Conservation (phyloP, 805 yeast species). For the Kregervanrija pseudodelftensis region DNA sequence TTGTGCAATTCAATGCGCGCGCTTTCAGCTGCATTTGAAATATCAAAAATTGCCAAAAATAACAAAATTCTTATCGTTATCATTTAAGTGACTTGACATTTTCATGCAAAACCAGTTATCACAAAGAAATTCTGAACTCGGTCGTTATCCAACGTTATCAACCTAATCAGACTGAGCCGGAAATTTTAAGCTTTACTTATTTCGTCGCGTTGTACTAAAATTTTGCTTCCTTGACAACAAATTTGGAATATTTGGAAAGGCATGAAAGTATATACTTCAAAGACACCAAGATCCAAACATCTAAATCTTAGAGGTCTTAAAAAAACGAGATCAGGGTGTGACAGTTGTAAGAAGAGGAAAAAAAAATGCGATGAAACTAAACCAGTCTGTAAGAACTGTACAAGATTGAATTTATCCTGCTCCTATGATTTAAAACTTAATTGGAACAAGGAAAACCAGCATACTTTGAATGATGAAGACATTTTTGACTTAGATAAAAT, state of each 20-base stretch:
- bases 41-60: too few species aligned
- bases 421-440: slow-evolving; percentile 11
- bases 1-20: slow-evolving; percentile 5
- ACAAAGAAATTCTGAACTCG: background rate
- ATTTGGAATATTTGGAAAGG: too few species aligned
- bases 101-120: background rate
- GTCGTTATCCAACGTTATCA: background rate
- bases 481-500: slow-evolving; percentile 1
- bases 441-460: slow-evolving; percentile 17
- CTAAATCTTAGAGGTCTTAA: slow-evolving; percentile 2
- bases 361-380: slow-evolving; percentile 31
- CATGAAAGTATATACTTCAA: too few species aligned
- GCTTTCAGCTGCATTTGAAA: background rate
- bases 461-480: background rate
- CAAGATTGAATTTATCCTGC: slow-evolving; percentile 15
- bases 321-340: slow-evolving; percentile 30
- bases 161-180: too few species aligned
- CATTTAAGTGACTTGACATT: background rate
- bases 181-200: background rate
- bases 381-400: slow-evolving; percentile 20
- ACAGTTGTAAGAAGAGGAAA: slow-evolving; percentile 36
- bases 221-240: background rate
- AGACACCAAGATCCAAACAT: background rate
- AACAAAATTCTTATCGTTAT: too few species aligned
- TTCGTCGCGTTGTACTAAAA: background rate